phyloP scores from a whole-genome alignment of 306 rosid genomes.

The Lotus japonicus region DNA sequence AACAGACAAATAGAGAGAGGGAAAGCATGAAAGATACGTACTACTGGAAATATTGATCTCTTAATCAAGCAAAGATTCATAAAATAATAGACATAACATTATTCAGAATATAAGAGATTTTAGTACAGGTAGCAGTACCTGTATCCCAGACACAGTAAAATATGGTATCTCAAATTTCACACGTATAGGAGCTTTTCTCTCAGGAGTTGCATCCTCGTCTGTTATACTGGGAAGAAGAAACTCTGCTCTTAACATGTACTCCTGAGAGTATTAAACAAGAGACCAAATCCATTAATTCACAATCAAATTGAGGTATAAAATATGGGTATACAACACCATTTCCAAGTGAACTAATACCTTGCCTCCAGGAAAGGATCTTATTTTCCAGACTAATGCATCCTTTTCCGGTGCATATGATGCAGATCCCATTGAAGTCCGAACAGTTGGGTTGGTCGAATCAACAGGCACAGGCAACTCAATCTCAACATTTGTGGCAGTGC shows the following conservation, averaged over 20 bases:
- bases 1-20: not conserved
- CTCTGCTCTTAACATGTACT: slow-evolving; percentile 95
- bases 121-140: slow-evolving; percentile 42
- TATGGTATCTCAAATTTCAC: slow-evolving; percentile 98
- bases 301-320: not conserved
- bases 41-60: not conserved
- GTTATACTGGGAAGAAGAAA: slow-evolving; percentile 82
- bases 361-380: slow-evolving; percentile 98
- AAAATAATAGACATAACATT: not conserved
- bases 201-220: slow-evolving; percentile 86
- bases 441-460: slow-evolving; percentile 88
- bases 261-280: slow-evolving; percentile 42
- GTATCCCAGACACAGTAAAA: slow-evolving; percentile 94
- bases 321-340: not conserved
- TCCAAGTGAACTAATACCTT: slow-evolving; percentile 55
- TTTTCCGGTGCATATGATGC: slow-evolving; percentile 97
- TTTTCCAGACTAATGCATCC: slow-evolving; percentile 92
- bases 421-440: slow-evolving; percentile 97
- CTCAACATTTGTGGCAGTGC: slow-evolving; percentile 99
- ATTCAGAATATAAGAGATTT: not conserved
- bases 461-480: slow-evolving; percentile 87
- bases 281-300: not conserved
- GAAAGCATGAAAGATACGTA: not conserved
- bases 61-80: not conserved
- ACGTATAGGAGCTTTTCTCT: slow-evolving; percentile 94